Conservation (phyloP, 2,329 filamentous ascomycete species). For the Verticillium klebahnii region DNA sequence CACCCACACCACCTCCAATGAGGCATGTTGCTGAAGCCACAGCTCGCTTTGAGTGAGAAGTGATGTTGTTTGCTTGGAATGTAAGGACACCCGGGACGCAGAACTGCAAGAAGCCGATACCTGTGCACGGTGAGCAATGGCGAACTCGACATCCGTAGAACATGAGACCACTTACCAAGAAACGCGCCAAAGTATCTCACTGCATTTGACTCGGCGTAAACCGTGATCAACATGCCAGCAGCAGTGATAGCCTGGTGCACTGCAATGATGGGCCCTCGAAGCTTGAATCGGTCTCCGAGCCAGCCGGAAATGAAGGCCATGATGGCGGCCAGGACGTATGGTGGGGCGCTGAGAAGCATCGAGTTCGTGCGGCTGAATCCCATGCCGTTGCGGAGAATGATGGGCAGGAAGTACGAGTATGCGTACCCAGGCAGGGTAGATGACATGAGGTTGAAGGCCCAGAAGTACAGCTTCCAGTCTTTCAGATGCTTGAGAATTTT, state of each 20-base stretch:
- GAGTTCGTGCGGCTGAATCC: conserved; percentile 24
- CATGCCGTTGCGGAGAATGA: conserved; percentile 29
- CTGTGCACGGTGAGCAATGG: conserved; percentile 15
- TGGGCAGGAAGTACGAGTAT: conserved; percentile 30
- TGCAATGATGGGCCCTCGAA: conserved; percentile 15
- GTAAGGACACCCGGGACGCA: conserved; percentile 22
- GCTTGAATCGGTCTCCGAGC: conserved; percentile 15
- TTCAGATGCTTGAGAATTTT: conserved; percentile 21
- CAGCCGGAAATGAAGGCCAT: conserved; percentile 13
- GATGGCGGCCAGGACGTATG: conserved; percentile 17
- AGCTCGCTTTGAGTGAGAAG: conserved; percentile 20
- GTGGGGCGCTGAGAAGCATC: conserved; percentile 21
- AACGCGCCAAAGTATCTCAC: conserved; percentile 18
- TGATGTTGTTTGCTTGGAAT: conserved; percentile 26
- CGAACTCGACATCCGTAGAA: not conserved
- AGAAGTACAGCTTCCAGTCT: conserved; percentile 30
- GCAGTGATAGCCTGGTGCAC: conserved; percentile 14
- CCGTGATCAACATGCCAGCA: conserved; percentile 17
- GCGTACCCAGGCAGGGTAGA: conserved; percentile 25
- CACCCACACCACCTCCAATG: conserved; percentile 21
- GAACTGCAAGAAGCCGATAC: conserved; percentile 21
- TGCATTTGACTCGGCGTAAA: conserved; percentile 4
- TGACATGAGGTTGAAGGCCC: conserved; percentile 25
- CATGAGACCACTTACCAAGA: conserved; percentile 18
- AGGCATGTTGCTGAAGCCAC: conserved; percentile 22